A percentile compares a stretch with the other conserved stretches of the same genome.
These are phyloP conservation scores for Boeremia lycopersici DNA, from an alignment of 2,329 filamentous ascomycete genomes.

Conservation along the genomic window DNA sequence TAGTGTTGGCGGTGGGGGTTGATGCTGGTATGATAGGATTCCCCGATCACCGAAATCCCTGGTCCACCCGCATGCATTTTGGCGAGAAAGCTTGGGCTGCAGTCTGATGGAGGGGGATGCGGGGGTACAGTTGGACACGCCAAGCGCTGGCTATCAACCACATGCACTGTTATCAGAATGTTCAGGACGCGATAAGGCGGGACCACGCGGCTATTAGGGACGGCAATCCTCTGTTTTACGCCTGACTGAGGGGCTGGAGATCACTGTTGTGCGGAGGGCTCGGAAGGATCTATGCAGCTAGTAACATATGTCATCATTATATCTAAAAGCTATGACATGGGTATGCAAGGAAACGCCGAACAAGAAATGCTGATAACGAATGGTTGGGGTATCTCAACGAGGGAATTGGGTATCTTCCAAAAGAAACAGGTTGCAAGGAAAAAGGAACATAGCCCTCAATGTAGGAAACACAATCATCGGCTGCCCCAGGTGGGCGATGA, in stretches of 20 bases:
- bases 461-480: conserved; percentile 27
- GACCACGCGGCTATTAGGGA: conserved; percentile 8
- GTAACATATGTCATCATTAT: conserved; percentile 14
- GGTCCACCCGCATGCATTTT: conserved; percentile 14
- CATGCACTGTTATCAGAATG: conserved; percentile 18
- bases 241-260: conserved; percentile 7
- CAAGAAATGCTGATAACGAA: conserved; percentile 30
- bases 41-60: conserved; percentile 7
- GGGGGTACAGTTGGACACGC: conserved; percentile 10
- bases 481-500: conserved; percentile 47
- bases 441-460: conserved; percentile 17
- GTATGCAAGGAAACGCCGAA: conserved; percentile 10
- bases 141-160: conserved; percentile 11
- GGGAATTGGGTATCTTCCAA: conserved; percentile 35
- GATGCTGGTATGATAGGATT: neutral
- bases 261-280: conserved; percentile 2
- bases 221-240: conserved; percentile 1
- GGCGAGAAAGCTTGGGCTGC: conserved; percentile 15
- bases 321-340: conserved; percentile 4
- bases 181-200: conserved; percentile 14
- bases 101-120: conserved; percentile 11
- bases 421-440: conserved; percentile 19
- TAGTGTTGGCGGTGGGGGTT: conserved; percentile 11
- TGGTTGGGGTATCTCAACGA: conserved; percentile 39
- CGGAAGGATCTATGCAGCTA: conserved; percentile 7